Evolutionary conservation across 306 rosid species (phyloP), one percentile per base, ranked within the genome.

Genomic region (Pterocarpus santalinus): DNA sequence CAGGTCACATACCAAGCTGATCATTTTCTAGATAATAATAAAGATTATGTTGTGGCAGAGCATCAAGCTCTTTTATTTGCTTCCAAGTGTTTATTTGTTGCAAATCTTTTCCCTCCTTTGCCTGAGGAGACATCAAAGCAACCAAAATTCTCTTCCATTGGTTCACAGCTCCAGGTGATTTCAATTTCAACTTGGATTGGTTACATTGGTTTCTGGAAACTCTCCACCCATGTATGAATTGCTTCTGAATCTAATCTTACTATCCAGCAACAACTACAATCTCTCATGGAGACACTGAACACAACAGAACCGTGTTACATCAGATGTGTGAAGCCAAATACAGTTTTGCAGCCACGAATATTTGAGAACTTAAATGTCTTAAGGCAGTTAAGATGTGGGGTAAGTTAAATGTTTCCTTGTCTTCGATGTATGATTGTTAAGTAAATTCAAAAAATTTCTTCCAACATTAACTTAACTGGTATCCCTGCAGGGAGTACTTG

Each of bases 241-340:
- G 17, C 60, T 84, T 81, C 58, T 83, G 78, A 83, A 80, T 77
- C 66, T 12, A 47, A 60, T 62, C 69, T 82, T 69, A 52, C 80
- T 65, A 64, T 76, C 28, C 88, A 93, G 97, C 96, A 91, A 93
- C 97, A 93, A 90, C 85, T 93, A 55, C 97, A 93, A 84, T 79
- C 97, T 72, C 90, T 93, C 75, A 93, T 93, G 97, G 97, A 93
- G 60, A 93, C 96, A 66, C 70, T 93, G 64, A 93, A 61, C 85
- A 91, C 96, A 53, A 91, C 97, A 65, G 96, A 93, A 76, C 97
- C 97, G 13, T 96, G 91, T 87, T 93, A 93, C 86, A 93, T 93
- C 75, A 90, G 97, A 86, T 93, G 97, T 87, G 97, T 93, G 74
- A 93, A 93, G 77, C 97, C 97, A 73, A 93, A 93, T 75, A 83